These are phyloP conservation scores for Irpex lacteus DNA, from an alignment of 1,284 basidiomycete species.

Conservation along the genomic window DNA sequence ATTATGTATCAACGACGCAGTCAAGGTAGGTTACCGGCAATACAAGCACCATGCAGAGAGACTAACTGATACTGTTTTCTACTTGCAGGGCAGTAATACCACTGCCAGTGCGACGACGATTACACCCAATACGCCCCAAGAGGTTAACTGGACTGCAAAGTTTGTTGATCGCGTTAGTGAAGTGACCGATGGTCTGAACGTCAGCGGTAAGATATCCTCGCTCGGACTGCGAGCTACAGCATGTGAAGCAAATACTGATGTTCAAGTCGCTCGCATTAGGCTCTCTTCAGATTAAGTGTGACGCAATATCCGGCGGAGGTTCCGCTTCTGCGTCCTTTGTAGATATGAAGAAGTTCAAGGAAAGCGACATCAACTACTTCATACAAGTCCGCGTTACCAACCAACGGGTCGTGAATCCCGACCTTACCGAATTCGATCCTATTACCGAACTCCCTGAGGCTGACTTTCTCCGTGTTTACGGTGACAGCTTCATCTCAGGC, in stretches of 20 bases:
- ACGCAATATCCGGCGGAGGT: no score
- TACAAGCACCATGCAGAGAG: no score
- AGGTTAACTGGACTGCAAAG: not conserved
- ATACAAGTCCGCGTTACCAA: slow-evolving; percentile 3
- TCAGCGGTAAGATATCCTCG: not conserved
- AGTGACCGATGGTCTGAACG: slow-evolving; percentile 1
- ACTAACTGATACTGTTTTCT: no score
- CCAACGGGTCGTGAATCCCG: not conserved
- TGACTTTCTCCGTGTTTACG: no score
- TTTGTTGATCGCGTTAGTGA: slow-evolving; percentile 4
- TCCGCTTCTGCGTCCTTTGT: not conserved
- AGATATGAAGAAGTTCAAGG: slow-evolving; percentile 5
- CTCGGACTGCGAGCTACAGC: no score
- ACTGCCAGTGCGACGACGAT: not conserved
- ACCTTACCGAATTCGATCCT: slow-evolving; percentile 2
- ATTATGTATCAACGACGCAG: no score
- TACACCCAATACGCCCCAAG: not conserved
- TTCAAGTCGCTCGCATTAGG: no score
- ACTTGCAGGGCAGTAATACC: not conserved
- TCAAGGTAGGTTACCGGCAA: no score
- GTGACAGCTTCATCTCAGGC: no score
- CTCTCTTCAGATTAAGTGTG: no score
- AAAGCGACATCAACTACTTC: slow-evolving; percentile 7
- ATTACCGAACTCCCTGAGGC: not conserved
- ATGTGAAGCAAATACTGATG: no score